Evolutionary conservation across 495 filamentous ascomycete species (phyloP).

Genomic region (Aspergillus indologenus): DNA sequence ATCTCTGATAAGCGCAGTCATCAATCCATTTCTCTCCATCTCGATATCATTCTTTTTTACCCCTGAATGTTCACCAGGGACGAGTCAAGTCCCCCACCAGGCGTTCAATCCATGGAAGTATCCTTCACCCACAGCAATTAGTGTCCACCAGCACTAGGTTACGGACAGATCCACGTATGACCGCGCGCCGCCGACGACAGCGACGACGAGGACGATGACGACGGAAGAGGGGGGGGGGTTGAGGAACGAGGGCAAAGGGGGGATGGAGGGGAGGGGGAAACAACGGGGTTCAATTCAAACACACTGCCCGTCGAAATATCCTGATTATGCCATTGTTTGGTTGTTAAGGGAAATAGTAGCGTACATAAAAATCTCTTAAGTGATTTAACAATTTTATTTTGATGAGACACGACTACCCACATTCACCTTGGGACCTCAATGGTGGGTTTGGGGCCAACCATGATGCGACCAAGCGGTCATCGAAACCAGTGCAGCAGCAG

Average conservation of each 20-base stretch:
- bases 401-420: constrained; percentile 24
- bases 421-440: constrained; percentile 1
- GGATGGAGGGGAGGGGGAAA: background rate
- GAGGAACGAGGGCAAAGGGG: background rate
- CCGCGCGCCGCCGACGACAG: background rate
- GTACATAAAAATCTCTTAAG: too few relatives aligned
- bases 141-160: background rate
- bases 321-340: constrained; percentile 19
- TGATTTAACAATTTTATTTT: constrained; percentile 1
- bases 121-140: background rate
- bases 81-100: background rate
- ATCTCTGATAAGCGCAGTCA: background rate
- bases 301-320: constrained; percentile 12
- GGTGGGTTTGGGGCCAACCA: constrained; percentile 15
- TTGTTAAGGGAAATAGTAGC: constrained; percentile 2
- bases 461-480: constrained; percentile 18
- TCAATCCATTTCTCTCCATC: background rate
- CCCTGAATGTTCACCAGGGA: background rate
- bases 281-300: background rate
- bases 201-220: constrained; percentile 2
- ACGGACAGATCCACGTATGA: background rate
- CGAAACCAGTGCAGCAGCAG: constrained; percentile 6
- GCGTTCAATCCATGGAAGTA: background rate
- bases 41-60: background rate
- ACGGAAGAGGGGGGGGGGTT: background rate